Conservation (phyloP, 108 stramenopile genomes). For the Parmales sp. region DNA sequence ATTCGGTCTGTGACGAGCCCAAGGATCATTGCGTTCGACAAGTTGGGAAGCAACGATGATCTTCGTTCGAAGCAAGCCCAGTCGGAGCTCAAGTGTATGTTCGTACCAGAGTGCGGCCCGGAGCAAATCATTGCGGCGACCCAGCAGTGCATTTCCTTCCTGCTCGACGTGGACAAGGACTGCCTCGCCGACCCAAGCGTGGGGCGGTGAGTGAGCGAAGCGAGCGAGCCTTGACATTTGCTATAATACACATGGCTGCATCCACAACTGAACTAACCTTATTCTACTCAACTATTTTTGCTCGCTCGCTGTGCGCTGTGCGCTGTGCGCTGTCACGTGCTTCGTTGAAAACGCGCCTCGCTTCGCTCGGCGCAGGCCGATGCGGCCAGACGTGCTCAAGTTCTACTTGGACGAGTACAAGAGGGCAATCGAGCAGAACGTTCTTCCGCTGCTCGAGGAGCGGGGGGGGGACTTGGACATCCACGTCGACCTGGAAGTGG, state of each 20-base stretch:
- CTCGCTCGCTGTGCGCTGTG: too few species aligned
- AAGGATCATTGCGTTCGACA: neutral
- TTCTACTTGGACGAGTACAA: neutral
- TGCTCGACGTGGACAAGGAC: neutral
- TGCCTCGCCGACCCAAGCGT: neutral
- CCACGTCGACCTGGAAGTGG: neutral
- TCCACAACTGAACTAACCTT: too few species aligned
- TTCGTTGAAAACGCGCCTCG: too few species aligned
- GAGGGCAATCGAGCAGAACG: neutral
- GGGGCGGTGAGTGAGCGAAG: too few species aligned
- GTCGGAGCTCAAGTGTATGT: neutral
- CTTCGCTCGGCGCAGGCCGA: too few species aligned
- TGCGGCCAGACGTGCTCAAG: constrained; percentile 1
- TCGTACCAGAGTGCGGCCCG: neutral
- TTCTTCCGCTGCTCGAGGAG: neutral
- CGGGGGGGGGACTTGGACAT: neutral
- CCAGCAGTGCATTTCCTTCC: neutral
- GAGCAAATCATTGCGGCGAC: neutral
- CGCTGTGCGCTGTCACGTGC: too few species aligned
- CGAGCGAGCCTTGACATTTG: too few species aligned
- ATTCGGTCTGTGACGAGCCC: neutral
- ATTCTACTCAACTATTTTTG: too few species aligned
- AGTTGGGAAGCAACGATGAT: neutral
- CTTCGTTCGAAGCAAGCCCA: neutral
- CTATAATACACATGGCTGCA: too few species aligned